Conservation (phyloP, 1,139 yeast species). For the Hemisphaericaspora lyxosophila region DNA sequence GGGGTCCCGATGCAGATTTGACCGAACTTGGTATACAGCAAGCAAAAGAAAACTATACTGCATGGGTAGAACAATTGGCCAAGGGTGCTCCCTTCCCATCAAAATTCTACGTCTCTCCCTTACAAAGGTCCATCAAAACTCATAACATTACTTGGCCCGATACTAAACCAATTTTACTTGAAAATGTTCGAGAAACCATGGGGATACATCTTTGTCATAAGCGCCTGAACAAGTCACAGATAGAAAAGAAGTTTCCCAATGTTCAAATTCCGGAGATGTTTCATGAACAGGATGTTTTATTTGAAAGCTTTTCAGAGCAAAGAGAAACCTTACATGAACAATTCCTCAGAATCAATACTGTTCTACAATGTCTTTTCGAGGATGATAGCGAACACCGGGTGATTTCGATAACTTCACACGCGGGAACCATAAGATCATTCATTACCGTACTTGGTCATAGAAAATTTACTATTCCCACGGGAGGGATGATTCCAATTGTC, state of each 20-base stretch:
- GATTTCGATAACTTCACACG: conserved; percentile 59
- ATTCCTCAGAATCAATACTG: conserved; percentile 46
- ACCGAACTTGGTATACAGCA: conserved; percentile 55
- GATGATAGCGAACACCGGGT: conserved; percentile 34
- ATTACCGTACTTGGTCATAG: conserved; percentile 60
- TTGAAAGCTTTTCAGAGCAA: conserved; percentile 42
- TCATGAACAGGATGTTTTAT: conserved; percentile 48
- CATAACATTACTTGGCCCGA: conserved; percentile 56
- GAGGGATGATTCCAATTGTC: conserved; percentile 66
- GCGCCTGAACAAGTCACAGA: conserved; percentile 40
- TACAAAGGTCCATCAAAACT: conserved; percentile 62
- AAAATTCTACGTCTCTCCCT: conserved; percentile 60
- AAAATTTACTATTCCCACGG: conserved; percentile 57
- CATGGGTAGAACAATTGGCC: conserved; percentile 43
- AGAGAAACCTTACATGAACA: conserved; percentile 42
- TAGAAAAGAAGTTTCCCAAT: conserved; percentile 22
- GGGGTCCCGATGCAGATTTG: conserved; percentile 71
- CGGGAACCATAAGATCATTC: conserved; percentile 62
- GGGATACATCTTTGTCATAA: conserved; percentile 71
- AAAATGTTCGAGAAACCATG: conserved; percentile 62
- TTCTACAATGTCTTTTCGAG: conserved; percentile 52
- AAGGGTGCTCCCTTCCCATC: conserved; percentile 56
- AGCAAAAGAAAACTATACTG: conserved; percentile 45
- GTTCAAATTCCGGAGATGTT: conserved; percentile 48
- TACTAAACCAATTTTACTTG: conserved; percentile 44